Conservation (phyloP, 2,329 filamentous ascomycete species). For the Aspergillus carbonarius region DNA sequence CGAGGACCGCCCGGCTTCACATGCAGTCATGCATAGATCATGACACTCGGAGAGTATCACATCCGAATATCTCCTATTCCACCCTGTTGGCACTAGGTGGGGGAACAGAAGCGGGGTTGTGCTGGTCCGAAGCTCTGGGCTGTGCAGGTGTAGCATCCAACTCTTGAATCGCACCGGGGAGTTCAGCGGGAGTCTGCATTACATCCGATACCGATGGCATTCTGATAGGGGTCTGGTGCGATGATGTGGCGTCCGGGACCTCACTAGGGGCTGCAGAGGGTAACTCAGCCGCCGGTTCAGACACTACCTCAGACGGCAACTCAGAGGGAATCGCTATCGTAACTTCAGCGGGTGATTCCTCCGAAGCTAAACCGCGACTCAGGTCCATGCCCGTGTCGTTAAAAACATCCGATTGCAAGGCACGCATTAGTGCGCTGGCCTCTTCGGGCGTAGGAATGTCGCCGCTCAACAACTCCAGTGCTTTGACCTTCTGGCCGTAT, state of each 20-base stretch:
- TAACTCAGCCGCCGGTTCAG: not conserved
- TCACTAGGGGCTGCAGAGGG: not conserved
- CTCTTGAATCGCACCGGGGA: not conserved
- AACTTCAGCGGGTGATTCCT: not conserved
- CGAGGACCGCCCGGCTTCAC: too few relatives aligned
- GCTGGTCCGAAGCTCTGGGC: not conserved
- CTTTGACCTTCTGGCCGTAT: conserved; percentile 77
- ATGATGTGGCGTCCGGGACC: not conserved
- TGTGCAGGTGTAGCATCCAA: not conserved
- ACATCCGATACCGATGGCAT: not conserved
- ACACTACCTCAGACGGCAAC: not conserved
- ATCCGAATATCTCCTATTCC: too few relatives aligned
- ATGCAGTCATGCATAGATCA: too few relatives aligned
- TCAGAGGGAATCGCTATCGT: not conserved
- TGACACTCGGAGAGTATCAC: too few relatives aligned
- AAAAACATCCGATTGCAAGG: conserved; percentile 69
- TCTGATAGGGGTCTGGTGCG: not conserved
- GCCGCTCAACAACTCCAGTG: conserved; percentile 76
- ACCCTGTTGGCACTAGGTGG: not conserved
- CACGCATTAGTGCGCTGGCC: conserved; percentile 75
- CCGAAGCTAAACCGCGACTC: not conserved
- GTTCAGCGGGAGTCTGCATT: not conserved
- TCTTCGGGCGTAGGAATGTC: conserved; percentile 72
- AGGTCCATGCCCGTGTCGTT: not conserved
- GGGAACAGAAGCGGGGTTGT: not conserved